These are phyloP conservation scores for Lactifluus piperatus DNA, from an alignment of 768 basidiomycete genomes.

Conservation along the genomic window DNA sequence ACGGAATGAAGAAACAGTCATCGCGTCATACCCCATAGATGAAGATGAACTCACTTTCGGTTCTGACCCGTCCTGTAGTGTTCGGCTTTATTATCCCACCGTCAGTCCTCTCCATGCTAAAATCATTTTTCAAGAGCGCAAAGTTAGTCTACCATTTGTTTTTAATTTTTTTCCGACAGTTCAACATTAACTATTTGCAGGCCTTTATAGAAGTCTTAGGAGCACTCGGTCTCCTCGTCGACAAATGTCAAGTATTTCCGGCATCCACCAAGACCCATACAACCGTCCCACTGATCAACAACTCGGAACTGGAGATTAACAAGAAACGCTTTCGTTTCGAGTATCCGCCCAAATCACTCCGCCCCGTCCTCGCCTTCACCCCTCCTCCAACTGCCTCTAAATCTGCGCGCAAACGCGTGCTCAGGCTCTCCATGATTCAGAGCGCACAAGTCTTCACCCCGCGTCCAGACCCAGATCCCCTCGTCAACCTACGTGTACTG, in stretches of 20 bases:
- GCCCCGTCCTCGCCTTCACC: conserved; percentile 39
- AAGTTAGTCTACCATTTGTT: conserved; percentile 33
- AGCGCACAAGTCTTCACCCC: conserved; percentile 69
- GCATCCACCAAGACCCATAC: conserved; percentile 27
- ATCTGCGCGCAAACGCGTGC: conserved; percentile 32
- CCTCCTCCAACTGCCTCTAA: conserved; percentile 4
- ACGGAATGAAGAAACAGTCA: conserved; percentile 35
- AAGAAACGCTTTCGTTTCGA: conserved; percentile 62
- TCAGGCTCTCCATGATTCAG: conserved; percentile 69
- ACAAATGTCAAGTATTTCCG: conserved; percentile 56
- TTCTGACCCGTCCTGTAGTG: conserved; percentile 51
- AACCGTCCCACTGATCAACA: conserved; percentile 57
- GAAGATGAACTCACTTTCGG: conserved; percentile 60
- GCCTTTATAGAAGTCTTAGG: conserved; percentile 64
- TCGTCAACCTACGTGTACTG: conserved; percentile 55
- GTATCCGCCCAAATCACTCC: conserved; percentile 67
- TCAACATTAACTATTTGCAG: conserved; percentile 27
- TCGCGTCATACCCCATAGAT: conserved; percentile 70
- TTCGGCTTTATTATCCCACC: conserved; percentile 60
- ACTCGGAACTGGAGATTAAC: conserved; percentile 59
- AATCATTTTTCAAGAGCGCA: conserved; percentile 55
- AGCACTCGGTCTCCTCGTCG: conserved; percentile 45
- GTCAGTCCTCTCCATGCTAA: conserved; percentile 59
- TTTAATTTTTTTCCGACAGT: background rate
- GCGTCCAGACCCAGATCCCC: conserved; percentile 46